Percentiles rank a stretch among this genome's conserved stretches.
phyloP scores from a whole-genome alignment of 495 filamentous ascomycete species.

The Alectoria sarmentosa region DNA sequence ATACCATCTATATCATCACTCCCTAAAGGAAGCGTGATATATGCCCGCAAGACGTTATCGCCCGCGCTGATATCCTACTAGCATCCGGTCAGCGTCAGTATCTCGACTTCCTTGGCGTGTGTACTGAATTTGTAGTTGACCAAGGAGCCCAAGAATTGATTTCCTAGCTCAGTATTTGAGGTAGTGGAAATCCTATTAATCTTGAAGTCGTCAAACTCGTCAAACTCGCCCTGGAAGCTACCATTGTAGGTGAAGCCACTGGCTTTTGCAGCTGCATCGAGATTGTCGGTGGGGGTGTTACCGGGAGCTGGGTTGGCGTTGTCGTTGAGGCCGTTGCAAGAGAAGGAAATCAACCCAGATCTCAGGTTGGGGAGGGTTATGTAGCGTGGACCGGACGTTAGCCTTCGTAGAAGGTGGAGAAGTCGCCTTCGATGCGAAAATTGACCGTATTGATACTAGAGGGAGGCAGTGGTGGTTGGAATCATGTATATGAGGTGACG shows the following conservation, averaged over 20 bases:
- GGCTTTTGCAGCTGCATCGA: slow-evolving; percentile 17
- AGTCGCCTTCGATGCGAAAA: slow-evolving; percentile 16
- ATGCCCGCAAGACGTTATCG: slow-evolving; percentile 20
- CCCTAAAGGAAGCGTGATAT: not conserved
- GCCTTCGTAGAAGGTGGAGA: slow-evolving; percentile 18
- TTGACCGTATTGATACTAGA: not conserved
- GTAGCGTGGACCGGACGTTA: slow-evolving; percentile 20
- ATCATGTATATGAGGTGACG: no score
- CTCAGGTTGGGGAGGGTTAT: not conserved
- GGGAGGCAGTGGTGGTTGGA: no score
- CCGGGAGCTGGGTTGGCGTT: slow-evolving; percentile 8
- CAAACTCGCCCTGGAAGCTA: slow-evolving; percentile 1
- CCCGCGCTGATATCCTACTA: slow-evolving; percentile 9
- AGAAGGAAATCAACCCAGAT: not conserved
- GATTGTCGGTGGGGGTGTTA: slow-evolving; percentile 17
- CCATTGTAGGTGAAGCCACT: slow-evolving; percentile 14
- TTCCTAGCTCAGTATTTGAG: not conserved
- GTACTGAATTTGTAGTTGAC: slow-evolving; percentile 13
- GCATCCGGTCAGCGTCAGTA: not conserved
- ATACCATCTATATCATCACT: not conserved
- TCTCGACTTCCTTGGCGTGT: not conserved
- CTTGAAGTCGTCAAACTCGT: slow-evolving; percentile 20
- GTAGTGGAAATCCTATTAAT: not conserved
- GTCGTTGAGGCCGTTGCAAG: slow-evolving; percentile 10
- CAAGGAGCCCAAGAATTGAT: slow-evolving; percentile 14